Conservation (phyloP, 1,284 basidiomycete species). For the Cutaneotrichosporon spelunceum region DNA sequence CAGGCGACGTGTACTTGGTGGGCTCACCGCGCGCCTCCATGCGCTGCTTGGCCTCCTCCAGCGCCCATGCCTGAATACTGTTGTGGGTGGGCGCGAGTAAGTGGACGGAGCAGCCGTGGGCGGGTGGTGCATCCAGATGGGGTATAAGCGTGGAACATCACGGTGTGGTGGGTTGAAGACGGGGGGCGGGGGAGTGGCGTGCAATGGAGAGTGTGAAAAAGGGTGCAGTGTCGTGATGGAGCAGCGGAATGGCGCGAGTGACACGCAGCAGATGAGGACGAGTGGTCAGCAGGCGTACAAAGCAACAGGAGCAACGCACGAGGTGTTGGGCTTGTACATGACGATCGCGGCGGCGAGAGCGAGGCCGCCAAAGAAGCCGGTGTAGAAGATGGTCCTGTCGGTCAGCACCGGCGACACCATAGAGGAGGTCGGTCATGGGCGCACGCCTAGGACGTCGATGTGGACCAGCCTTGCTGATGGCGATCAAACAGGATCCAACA, state of each 20-base stretch:
- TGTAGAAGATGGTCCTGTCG: slow-evolving; percentile 66
- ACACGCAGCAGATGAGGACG: background rate
- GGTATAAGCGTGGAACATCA: no score
- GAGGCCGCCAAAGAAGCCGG: slow-evolving; percentile 88
- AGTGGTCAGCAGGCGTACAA: background rate
- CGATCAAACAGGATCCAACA: slow-evolving; percentile 10
- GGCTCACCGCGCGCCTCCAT: slow-evolving; percentile 86
- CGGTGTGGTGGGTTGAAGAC: background rate
- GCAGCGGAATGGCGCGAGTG: background rate
- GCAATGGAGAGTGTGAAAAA: background rate
- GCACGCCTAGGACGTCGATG: no score
- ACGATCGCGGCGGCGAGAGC: slow-evolving; percentile 69
- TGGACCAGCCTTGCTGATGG: background rate
- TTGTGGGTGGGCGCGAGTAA: background rate
- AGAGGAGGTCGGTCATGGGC: no score
- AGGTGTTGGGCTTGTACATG: slow-evolving; percentile 94
- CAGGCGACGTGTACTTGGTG: slow-evolving; percentile 67
- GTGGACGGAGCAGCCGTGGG: background rate
- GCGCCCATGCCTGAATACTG: slow-evolving; percentile 85
- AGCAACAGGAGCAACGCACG: slow-evolving; percentile 57
- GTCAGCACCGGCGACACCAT: no score
- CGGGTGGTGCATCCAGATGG: background rate
- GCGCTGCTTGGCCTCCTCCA: slow-evolving; percentile 77
- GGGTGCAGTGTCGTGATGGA: background rate
- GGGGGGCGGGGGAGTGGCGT: background rate